A percentile compares a stretch with the other conserved stretches of the same genome.
Evolutionary conservation across 306 rosid genomes (phyloP).

Genomic region (Glycine latifolia): DNA sequence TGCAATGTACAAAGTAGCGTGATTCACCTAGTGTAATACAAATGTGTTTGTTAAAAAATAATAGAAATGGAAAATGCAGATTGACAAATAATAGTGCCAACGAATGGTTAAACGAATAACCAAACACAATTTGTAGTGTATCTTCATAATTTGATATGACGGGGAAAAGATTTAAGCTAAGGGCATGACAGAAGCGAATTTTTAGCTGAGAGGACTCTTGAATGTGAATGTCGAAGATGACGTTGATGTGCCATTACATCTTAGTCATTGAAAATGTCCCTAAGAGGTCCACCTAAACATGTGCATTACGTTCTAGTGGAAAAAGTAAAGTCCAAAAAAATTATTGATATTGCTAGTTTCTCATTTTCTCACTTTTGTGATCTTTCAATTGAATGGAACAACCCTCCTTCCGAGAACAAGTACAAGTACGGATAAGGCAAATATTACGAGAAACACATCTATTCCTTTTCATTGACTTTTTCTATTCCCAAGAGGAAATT

Average conservation of each 20-base stretch:
- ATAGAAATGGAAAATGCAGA: slow-evolving; percentile 8
- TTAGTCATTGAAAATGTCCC: background rate
- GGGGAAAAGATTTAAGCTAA: no score
- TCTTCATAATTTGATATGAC: no score
- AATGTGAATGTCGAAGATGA: no score
- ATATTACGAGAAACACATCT: background rate
- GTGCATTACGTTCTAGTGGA: no score
- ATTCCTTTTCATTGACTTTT: no score
- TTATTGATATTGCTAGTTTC: background rate
- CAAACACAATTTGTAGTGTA: no score
- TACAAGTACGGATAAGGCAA: background rate
- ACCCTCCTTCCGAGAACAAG: background rate
- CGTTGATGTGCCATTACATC: background rate
- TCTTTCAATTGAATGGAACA: background rate
- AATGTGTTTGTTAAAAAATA: slow-evolving; percentile 3
- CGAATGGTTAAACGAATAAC: no score
- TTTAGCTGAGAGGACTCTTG: background rate
- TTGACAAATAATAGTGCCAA: background rate
- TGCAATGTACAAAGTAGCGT: slow-evolving; percentile 42
- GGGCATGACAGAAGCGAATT: background rate
- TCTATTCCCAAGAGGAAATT: no score
- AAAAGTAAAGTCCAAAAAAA: no score
- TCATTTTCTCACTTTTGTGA: background rate
- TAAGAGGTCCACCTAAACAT: background rate
- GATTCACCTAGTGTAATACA: background rate